Base-by-base conservation (phyloP, 495 filamentous ascomycete genomes). In the Niebla homalea region DNA sequence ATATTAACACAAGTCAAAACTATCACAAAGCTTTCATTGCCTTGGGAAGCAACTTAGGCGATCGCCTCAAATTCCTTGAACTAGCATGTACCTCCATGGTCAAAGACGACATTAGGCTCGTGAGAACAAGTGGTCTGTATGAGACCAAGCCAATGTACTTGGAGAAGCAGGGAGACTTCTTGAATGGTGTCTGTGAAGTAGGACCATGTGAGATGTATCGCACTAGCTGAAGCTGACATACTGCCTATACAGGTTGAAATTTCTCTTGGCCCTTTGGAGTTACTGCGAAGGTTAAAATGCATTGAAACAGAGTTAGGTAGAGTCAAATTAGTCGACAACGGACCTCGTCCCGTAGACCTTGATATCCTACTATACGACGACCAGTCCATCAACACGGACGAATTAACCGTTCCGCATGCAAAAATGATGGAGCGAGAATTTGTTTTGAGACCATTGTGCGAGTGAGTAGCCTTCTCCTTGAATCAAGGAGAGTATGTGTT, bases 101-200 rank as follows among this genome's bases (percentile, higher is more conserved):
- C 46, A 62, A 66, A 25, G 69, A 77, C 32, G 78, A 74, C 43
- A 86, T 97, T 63, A 77, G 68, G 50, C 75, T 98, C 36, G 74
- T 78, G 48, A 69, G 81, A 57, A 95, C 90, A 0, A 96, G 92
- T 61, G 79, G 80, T 48, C 71, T 98, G 36, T 98, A 90, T 71
- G 87, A 97, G 68, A 98, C 90, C 6, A 79, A 85, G 52, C 85
- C 92, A 20, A 98, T 98, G 92, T 97, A 98, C 67, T 81, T 95
- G 56, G 67, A 83, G 54, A 82, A 94, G 59, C 92, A 98, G 62
- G 78, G 78, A 51, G 75, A 79, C 16, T 98, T 97, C 59, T 67
- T 97, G 37, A 98, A 98, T 62, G 92, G 89, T 29, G 89, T 81
- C 48, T 94, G 88, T 64, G 87, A 98, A 80, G 92, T 95, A 55